Base-by-base conservation (phyloP, 805 yeast species). In the Teunomyces funiuensis region DNA sequence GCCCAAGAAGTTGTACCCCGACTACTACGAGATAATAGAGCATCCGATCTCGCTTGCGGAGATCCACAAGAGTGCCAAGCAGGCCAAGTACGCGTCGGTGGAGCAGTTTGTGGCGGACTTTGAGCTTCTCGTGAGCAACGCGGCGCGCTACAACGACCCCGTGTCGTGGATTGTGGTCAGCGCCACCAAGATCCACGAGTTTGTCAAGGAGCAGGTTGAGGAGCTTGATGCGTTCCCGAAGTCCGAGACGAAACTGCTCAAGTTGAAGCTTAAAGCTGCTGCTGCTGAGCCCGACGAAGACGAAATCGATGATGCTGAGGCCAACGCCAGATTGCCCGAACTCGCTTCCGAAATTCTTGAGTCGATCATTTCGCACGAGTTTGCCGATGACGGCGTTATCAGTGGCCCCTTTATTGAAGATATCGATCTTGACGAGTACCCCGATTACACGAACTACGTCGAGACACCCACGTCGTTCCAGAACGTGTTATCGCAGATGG, bases 371-470 rank as follows among this genome's bases (percentile, higher is more conserved):
- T 58, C 63, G 39, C 68, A 69, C 49, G 74, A 74, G 40, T 71
- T 70, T 36, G 69, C 76, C 5, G 78, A 74, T 15, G 66, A 77
- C 22, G 79, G 79, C 9, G 60, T 66, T 36, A 69, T 84, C 29
- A 76, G 85, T 45, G 85, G 76, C 10, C 86, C 95, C 0, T 90
- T 89, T 57, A 58, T 85, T 66, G 85, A 82, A 23, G 83, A 81
- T 41, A 93, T 91, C 2, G 80, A 81, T 53, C 76, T 74, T 23
- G 76, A 77, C 10, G 78, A 76, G 44, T 83, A 85, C 52, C 96
- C 96, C 1, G 95, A 86, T 53, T 90, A 90, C 65, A 83, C 83
- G 63, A 74, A 78, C 47, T 67, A 85, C 5, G 82, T 91, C 33
- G 74, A 79, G 48, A 69, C 75, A 40, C 96, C 96, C 10, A 85